These are phyloP conservation scores for Fusarium sp. DNA, from an alignment of 2,329 filamentous ascomycete genomes.

Conservation along the genomic window DNA sequence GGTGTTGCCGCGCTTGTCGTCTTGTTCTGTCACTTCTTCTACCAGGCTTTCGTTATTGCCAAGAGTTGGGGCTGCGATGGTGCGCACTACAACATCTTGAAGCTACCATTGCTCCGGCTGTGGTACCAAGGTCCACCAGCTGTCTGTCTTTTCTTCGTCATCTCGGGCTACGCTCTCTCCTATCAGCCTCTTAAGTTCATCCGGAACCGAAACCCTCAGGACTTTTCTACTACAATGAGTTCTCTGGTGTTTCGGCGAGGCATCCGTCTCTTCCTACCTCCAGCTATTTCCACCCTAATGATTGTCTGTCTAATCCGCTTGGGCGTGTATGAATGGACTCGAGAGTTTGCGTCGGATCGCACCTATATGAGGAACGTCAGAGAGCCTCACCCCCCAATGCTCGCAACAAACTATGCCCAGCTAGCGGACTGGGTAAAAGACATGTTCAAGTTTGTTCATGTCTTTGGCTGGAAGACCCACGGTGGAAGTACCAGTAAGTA, in stretches of 20 bases:
- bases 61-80: conserved; percentile 60
- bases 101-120: conserved; percentile 65
- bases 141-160: conserved; percentile 71
- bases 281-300: conserved; percentile 61
- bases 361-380: conserved; percentile 60
- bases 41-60: conserved; percentile 63
- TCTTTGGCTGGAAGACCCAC: conserved; percentile 62
- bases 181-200: conserved; percentile 63
- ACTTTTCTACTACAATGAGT: conserved; percentile 58
- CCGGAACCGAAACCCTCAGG: conserved; percentile 51
- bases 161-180: conserved; percentile 70
- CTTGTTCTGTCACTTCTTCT: conserved; percentile 67
- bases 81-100: conserved; percentile 59
- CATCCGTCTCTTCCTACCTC: conserved; percentile 64
- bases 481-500: conserved; percentile 58
- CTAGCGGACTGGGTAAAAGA: conserved; percentile 59
- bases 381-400: conserved; percentile 58
- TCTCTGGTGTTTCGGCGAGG: conserved; percentile 64
- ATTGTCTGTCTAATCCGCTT: conserved; percentile 57
- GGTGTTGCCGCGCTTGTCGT: conserved; percentile 66
- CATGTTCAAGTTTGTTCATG: conserved; percentile 62
- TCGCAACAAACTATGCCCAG: conserved; percentile 54
- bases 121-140: conserved; percentile 66
- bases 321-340: conserved; percentile 61
- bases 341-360: conserved; percentile 57